Evolutionary conservation across 2,329 filamentous ascomycete species (phyloP), one percentile per base, ranked within the genome.

Genomic region (Exophiala phaeomuriformis): DNA sequence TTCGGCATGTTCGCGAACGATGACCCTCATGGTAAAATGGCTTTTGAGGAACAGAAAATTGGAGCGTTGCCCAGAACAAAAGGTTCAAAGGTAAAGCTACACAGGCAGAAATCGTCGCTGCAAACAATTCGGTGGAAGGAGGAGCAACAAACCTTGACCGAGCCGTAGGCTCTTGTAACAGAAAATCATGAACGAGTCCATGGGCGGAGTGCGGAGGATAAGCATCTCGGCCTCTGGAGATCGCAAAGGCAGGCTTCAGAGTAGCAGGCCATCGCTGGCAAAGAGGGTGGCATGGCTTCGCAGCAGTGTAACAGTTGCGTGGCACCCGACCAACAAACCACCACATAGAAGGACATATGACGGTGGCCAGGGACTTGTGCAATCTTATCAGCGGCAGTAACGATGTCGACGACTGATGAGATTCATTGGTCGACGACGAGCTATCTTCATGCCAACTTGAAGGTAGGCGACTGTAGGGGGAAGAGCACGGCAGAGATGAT

Each of bases 1-100:
- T 51, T 77, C 70, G 63, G 84, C 77, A 65, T 88, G 78, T 68
- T 90, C 83, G 68, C 86, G 80, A 67, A 93, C 86, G 70, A 93
- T 90, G 66, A 93, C 81, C 74, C 87, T 84, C 88, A 88, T 93
- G 64, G 47, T 50, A 37, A 41, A 4, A 8, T 19, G 10, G 19
- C 12, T 28, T 36, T 35, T 50, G 30, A 12, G 19, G 39, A 27
- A 27, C 7, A 27, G 3, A 10, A 19, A 2, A 2, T 19, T 5
- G 39, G 19, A 41, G 6, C 28, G 10, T 30, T 32, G 33, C 10
- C 12, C 28, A 19, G 33, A 28, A 46, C 7, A 37, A 49, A 31
- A 33, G 32, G 27, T 19, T 9, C 37, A 36, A 39, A 28, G 35
- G 32, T n/a, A n/a, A 33, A 27, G 19, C 30, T 31, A 43, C 29